Evolutionary conservation across 768 basidiomycete genomes (phyloP), one percentile per base, ranked within the genome.

Genomic region (Rhizopogon vinicolor): DNA sequence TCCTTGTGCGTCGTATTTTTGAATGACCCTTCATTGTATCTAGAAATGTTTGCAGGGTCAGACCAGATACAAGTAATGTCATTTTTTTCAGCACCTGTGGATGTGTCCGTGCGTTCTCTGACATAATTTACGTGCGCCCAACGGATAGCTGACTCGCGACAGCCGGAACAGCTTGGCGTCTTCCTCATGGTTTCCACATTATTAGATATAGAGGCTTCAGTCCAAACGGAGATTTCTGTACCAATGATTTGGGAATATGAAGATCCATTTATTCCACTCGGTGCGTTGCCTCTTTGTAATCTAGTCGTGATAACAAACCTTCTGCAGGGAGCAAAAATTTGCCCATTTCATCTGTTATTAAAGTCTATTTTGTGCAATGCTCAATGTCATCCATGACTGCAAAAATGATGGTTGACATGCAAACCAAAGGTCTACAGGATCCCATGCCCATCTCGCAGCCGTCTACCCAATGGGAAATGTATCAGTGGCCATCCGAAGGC

Each of bases 291-390:
- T 22, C 22, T 22, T 22, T 22, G 2, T 22, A 22, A 22, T 22
- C 22, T 2, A 22, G 22, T 22, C 22, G 22, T 2, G 22, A 22
- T 22, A 22, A 22, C 22, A 22, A 22, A 22, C 22, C 22, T 22
- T 22, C 22, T 22, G 22, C 22, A 22, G 22, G 22, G 22, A 22
- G 2, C 22, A 22, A 22, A 22, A 22, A 22, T 22, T 22, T 22
- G 22, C 22, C 2, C 1, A 6, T 29, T 44, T 0, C 6, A 7
- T 13, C 14, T 3, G 0, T 3, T 14, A 9, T 7, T 13, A 3
- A 48, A 8, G 18, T 19, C 31, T 48, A 48, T 35, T 48, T 48
- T 35, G 13, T 48, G 4, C 31, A 35, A 33, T 48, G 45, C 45
- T 48, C 31, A 3, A 3, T 33, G 0, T 48, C 31, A 4, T 0